phyloP scores from a whole-genome alignment of 306 rosid species.

The Corylus heterophylla region DNA sequence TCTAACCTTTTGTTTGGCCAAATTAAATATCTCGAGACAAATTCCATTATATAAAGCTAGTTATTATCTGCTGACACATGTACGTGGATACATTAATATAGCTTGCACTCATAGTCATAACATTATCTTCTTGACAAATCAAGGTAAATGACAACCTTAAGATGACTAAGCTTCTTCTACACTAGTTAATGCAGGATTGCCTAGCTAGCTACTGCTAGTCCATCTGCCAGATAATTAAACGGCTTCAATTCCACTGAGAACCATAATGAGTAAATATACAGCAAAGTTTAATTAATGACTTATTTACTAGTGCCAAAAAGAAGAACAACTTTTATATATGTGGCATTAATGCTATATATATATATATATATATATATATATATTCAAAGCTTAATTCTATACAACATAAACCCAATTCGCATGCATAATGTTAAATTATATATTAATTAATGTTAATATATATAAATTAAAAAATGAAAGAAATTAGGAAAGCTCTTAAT shows the following conservation, averaged over 20 bases:
- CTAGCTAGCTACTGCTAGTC: neutral
- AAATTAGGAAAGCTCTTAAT: conserved; percentile 30
- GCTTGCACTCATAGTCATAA: neutral
- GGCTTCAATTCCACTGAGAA: conserved; percentile 29
- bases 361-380: too few species aligned
- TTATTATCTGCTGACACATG: too few species aligned
- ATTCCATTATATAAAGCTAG: conserved; percentile 5
- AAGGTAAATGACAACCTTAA: conserved; percentile 29
- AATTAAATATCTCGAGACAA: neutral
- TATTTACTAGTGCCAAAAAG: conserved; percentile 5
- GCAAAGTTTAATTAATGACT: conserved; percentile 20
- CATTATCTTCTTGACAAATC: conserved; percentile 19
- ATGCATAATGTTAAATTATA: too few species aligned
- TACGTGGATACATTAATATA: conserved; percentile 17
- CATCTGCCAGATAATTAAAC: conserved; percentile 20
- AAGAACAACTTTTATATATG: too few species aligned
- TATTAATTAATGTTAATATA: too few species aligned
- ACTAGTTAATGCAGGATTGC: conserved; percentile 16
- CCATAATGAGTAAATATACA: conserved; percentile 14
- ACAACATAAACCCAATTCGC: too few species aligned
- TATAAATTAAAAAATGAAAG: conserved; percentile 19
- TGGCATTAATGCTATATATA: too few species aligned
- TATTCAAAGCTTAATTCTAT: too few species aligned
- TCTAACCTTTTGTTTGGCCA: neutral
- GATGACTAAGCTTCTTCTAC: conserved; percentile 27